Evolutionary conservation across 106 monocot species (phyloP), one percentile per base, ranked within the genome.

Genomic region (Vanilla planifolia): DNA sequence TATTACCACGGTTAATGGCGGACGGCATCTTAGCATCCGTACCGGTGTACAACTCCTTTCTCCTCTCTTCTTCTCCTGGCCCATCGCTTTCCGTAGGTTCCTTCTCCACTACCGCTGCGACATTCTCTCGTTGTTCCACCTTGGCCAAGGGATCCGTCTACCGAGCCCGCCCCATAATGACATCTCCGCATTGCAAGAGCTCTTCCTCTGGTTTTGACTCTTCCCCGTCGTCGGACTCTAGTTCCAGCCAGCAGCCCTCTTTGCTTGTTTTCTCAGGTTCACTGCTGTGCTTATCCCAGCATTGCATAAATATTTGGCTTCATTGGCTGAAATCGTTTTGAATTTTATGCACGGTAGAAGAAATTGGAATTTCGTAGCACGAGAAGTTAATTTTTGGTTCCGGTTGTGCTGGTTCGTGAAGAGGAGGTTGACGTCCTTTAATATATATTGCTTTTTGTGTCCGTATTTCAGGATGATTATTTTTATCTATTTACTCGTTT

Each of bases 251-350:
- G 17, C 57, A 57, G 35, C 35, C 35, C 20, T 57, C 57, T 20
- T 57, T 57, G n/a, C 35, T 57, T 10, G 57, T 57, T 22, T 57
- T 57, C 35, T 57, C 57, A 35, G 57, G 57, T 57, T 6, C 2
- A 3, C 28, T 36, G 35, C 57, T 19, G 15, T 55, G 7, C 21
- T 36, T 20, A 35, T 35, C 57, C n/a, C n/a, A 8, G 20, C 19
- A 36, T 35, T 57, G 6, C 33, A 3, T 35, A 8, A 34, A 20
- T 6, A 27, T 35, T 57, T 33, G 20, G 30, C 30, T 53, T 53
- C 30, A 11, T 29, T 29, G 7, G n/a, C 15, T 27, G 21, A 0
- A 53, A 15, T 5, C 29, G 16, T 15, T 30, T 29, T 28, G n/a
- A n/a, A n/a, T n/a, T n/a, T n/a, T n/a, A n/a, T n/a, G n/a, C n/a